Evolutionary conservation across 306 rosid species (phyloP).

Genomic region (Albizia julibrissin): DNA sequence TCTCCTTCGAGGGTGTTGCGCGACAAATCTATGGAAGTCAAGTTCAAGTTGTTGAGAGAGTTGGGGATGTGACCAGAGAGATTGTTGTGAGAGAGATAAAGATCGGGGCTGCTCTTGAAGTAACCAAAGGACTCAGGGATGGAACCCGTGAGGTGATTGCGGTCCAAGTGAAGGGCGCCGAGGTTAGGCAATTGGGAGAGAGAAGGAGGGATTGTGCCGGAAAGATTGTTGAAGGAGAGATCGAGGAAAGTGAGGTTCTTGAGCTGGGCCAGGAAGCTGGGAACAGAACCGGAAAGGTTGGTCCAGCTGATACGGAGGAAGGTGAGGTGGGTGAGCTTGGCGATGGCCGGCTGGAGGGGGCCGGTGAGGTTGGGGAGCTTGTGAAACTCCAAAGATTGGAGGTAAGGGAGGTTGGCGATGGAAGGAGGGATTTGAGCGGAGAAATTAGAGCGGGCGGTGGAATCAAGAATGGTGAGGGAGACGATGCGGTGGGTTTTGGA

Average conservation of each 20-base stretch:
- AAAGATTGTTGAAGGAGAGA: slow-evolving; percentile 60
- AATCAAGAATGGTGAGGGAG: slow-evolving; percentile 44
- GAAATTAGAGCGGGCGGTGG: slow-evolving; percentile 37
- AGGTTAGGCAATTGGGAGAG: slow-evolving; percentile 54
- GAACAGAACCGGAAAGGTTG: slow-evolving; percentile 59
- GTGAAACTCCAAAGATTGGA: slow-evolving; percentile 53
- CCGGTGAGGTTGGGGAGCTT: slow-evolving; percentile 61
- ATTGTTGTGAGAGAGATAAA: slow-evolving; percentile 61
- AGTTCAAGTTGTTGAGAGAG: slow-evolving; percentile 31
- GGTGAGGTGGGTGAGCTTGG: slow-evolving; percentile 51
- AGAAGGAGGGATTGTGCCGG: slow-evolving; percentile 62
- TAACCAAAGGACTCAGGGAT: slow-evolving; percentile 50
- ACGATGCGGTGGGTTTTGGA: slow-evolving; percentile 62
- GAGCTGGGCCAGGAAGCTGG: slow-evolving; percentile 58
- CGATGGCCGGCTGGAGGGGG: slow-evolving; percentile 65
- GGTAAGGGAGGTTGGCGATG: slow-evolving; percentile 70
- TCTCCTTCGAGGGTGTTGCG: slow-evolving; percentile 66
- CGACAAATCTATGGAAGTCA: slow-evolving; percentile 39
- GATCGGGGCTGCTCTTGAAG: slow-evolving; percentile 34
- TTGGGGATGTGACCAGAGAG: slow-evolving; percentile 62
- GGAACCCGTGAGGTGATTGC: slow-evolving; percentile 48
- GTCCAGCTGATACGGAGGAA: slow-evolving; percentile 48
- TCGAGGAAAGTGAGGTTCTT: slow-evolving; percentile 44
- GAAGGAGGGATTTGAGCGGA: slow-evolving; percentile 63
- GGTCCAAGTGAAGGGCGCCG: slow-evolving; percentile 36